Conservation (phyloP, 345 rosid genomes). For the Salix koriyanagi region DNA sequence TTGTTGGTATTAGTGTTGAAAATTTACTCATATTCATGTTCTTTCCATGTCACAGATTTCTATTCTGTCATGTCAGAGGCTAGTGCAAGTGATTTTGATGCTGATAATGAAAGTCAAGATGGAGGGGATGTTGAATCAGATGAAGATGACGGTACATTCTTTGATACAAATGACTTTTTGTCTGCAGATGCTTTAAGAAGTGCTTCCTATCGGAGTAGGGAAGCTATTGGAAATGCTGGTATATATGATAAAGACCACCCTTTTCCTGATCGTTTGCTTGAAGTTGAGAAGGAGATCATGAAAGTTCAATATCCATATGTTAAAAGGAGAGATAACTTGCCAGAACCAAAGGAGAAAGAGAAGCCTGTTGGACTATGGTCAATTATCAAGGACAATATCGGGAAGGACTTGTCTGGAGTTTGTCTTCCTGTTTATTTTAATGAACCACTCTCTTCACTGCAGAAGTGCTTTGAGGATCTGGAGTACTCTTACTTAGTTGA, state of each 20-base stretch:
- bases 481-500: conserved; percentile 92
- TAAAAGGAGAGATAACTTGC: conserved; percentile 82
- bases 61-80: conserved; percentile 98
- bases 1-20: background rate
- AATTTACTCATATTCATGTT: conserved; percentile 8
- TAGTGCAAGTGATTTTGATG: conserved; percentile 79
- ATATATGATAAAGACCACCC: conserved; percentile 52
- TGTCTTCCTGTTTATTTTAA: conserved; percentile 98
- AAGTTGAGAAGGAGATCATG: conserved; percentile 44
- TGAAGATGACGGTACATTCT: conserved; percentile 73
- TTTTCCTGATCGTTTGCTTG: conserved; percentile 52
- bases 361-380: conserved; percentile 97
- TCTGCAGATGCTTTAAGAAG: conserved; percentile 84
- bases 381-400: conserved; percentile 93
- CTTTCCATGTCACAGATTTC: conserved; percentile 59
- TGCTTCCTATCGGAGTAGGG: conserved; percentile 85
- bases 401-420: conserved; percentile 97
- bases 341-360: conserved; percentile 96
- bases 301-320: conserved; percentile 67
- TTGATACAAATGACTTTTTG: conserved; percentile 85
- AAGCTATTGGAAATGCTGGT: conserved; percentile 52
- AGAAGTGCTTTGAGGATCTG: conserved; percentile 98
- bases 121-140: conserved; percentile 88
- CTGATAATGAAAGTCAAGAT: conserved; percentile 87
- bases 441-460: conserved; percentile 94